Evolutionary conservation across 2,329 filamentous ascomycete genomes (phyloP).

Genomic region (Dendryphion nanum): DNA sequence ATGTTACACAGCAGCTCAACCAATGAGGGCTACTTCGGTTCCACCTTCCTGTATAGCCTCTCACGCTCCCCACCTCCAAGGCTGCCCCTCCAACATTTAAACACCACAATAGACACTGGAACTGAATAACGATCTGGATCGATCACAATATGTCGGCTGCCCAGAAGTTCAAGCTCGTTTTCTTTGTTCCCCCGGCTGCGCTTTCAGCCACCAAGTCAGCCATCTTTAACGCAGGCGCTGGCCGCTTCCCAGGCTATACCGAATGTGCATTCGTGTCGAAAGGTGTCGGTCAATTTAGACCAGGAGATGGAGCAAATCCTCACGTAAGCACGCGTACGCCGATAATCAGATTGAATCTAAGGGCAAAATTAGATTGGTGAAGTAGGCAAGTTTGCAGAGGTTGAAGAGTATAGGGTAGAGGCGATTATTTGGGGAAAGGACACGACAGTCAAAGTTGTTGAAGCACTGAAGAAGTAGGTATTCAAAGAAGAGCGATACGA

Average conservation of each 20-base stretch:
- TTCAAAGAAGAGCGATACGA: constrained; percentile 3
- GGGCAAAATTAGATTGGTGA: constrained; percentile 49
- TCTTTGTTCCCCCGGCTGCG: constrained; percentile 42
- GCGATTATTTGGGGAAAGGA: constrained; percentile 61
- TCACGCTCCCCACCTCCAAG: too few relatives aligned
- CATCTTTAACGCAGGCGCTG: constrained; percentile 48
- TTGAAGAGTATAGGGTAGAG: constrained; percentile 63
- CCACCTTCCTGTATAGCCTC: too few relatives aligned
- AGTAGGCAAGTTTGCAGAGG: constrained; percentile 57
- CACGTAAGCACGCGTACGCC: constrained; percentile 29
- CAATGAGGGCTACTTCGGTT: too few relatives aligned
- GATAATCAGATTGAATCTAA: neutral
- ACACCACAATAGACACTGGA: too few relatives aligned
- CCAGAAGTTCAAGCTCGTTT: constrained; percentile 45
- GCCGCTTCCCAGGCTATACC: constrained; percentile 45
- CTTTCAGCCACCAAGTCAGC: constrained; percentile 42
- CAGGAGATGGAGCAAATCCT: constrained; percentile 61
- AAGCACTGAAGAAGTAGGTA: constrained; percentile 65
- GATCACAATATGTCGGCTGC: constrained; percentile 13
- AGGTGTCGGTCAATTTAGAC: constrained; percentile 66
- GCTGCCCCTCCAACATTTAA: too few relatives aligned
- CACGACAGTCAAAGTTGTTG: constrained; percentile 56
- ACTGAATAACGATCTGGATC: too few relatives aligned
- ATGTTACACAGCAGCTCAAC: too few relatives aligned
- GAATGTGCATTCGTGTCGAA: constrained; percentile 43